phyloP scores from a whole-genome alignment of 257 asterid genomes.

The Solanum microdontum region DNA sequence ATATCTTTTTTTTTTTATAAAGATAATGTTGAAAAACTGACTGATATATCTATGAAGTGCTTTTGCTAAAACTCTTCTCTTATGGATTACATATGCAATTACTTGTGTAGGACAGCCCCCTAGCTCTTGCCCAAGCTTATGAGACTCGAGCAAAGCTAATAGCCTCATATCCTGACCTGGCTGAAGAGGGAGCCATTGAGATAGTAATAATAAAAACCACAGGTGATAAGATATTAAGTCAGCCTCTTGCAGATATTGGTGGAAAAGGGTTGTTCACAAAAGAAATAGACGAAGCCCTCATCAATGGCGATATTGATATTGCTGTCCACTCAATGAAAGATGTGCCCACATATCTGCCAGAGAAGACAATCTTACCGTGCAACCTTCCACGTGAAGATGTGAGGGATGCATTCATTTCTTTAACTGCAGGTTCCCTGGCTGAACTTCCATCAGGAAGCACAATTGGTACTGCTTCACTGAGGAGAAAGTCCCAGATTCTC shows the following conservation, averaged over 20 bases:
- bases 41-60: neutral
- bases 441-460: conserved; percentile 82
- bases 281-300: conserved; percentile 94
- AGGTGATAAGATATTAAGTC: conserved; percentile 83
- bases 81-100: conserved; percentile 5
- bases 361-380: conserved; percentile 72
- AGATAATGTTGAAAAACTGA: neutral
- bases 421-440: conserved; percentile 59
- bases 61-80: neutral
- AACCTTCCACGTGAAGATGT: conserved; percentile 96
- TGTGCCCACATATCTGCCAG: conserved; percentile 92
- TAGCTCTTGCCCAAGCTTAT: conserved; percentile 96
- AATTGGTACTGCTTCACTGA: conserved; percentile 88
- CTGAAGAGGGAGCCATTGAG: conserved; percentile 84
- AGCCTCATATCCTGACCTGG: conserved; percentile 64
- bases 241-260: conserved; percentile 96
- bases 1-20: neutral
- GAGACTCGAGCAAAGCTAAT: conserved; percentile 80
- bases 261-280: conserved; percentile 96
- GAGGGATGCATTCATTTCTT: conserved; percentile 86
- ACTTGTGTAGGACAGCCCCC: conserved; percentile 70
- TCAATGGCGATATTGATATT: conserved; percentile 76
- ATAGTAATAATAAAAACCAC: conserved; percentile 86
- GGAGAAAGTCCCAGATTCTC: conserved; percentile 94
- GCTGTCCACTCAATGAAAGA: conserved; percentile 99